Conservation (phyloP, 495 filamentous ascomycete genomes). For the Recurvomyces mirabilis region DNA sequence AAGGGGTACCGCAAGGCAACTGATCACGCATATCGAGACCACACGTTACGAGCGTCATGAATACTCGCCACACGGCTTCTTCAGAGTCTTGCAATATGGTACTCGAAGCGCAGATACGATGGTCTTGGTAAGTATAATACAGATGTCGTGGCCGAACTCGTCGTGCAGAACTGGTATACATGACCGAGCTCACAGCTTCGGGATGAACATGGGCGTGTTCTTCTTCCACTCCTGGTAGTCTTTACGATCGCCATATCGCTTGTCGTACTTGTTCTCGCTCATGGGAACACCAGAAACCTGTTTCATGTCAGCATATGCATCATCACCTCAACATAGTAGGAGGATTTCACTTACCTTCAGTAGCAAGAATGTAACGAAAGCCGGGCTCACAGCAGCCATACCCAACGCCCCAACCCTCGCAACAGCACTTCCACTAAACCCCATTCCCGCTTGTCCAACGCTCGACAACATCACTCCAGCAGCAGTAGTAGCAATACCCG, state of each 20-base stretch:
- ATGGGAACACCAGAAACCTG: conserved; percentile 47
- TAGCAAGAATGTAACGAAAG: conserved; percentile 50
- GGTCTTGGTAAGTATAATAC: no score
- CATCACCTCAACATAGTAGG: no score
- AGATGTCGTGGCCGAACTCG: no score
- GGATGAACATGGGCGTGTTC: conserved; percentile 53
- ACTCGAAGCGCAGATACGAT: no score
- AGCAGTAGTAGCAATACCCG: conserved; percentile 44
- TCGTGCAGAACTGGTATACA: no score
- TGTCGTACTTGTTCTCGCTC: conserved; percentile 56
- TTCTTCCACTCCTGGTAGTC: conserved; percentile 58
- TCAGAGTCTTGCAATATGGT: no score
- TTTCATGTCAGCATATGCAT: not conserved
- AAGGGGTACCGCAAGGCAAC: no score
- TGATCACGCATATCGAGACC: no score
- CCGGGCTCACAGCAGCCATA: conserved; percentile 47
- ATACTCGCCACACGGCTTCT: no score
- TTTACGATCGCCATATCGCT: conserved; percentile 47
- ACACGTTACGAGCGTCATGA: no score
- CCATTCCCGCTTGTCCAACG: conserved; percentile 37
- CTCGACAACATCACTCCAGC: conserved; percentile 38
- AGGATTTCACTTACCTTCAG: conserved; percentile 39
- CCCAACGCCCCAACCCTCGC: conserved; percentile 31
- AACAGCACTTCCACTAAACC: conserved; percentile 35
- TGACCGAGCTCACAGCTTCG: conserved; percentile 44